Conservation (phyloP, 306 rosid species). For the Casuarina cunninghamiana region DNA sequence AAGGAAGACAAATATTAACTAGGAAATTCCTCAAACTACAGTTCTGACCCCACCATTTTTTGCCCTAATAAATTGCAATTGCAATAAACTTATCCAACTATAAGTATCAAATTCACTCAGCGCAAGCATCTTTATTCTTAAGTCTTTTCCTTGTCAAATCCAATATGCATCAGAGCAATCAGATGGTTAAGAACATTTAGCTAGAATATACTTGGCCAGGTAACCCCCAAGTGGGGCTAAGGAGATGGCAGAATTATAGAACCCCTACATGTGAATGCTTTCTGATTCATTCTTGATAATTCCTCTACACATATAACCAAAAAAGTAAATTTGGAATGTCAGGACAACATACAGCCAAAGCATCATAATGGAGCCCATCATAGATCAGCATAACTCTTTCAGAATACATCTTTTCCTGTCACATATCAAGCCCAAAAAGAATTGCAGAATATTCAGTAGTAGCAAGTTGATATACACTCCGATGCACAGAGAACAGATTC, state of each 20-base stretch:
- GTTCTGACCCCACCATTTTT: not conserved
- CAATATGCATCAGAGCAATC: conserved; percentile 8
- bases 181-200: conserved; percentile 10
- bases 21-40: not conserved
- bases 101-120: not conserved
- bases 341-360: conserved; percentile 70
- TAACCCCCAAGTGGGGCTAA: not conserved
- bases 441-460: conserved; percentile 23
- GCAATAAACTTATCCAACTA: not conserved
- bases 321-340: not conserved
- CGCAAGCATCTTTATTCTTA: not conserved
- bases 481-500: conserved; percentile 14
- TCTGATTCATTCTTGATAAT: not conserved
- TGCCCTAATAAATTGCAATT: not conserved
- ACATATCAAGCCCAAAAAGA: conserved; percentile 29
- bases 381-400: conserved; percentile 88
- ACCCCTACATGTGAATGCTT: conserved; percentile 1
- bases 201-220: not conserved
- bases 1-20: conserved; percentile 8
- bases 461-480: conserved; percentile 24
- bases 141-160: not conserved
- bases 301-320: not conserved
- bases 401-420: conserved; percentile 68
- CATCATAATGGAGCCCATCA: conserved; percentile 96
- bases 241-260: not conserved